Conservation (phyloP, 352 stramenopile species). For the Phytophthora idaei region DNA sequence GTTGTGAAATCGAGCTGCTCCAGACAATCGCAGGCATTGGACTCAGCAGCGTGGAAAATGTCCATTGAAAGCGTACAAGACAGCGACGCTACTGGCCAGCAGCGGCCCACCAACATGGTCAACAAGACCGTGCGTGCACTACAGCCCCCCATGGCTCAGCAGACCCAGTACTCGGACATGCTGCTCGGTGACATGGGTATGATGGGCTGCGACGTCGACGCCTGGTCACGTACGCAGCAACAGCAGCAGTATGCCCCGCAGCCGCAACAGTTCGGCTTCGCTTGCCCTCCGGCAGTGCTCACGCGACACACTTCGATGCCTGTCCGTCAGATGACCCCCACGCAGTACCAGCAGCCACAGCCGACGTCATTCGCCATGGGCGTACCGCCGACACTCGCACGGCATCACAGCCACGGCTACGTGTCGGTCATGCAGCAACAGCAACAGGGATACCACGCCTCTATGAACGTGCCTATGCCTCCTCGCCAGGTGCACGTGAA, state of each 20-base stretch:
- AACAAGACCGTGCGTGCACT: conserved; percentile 18
- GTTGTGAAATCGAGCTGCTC: conserved; percentile 37
- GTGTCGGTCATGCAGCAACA: conserved; percentile 50
- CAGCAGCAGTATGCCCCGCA: conserved; percentile 41
- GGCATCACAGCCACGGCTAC: conserved; percentile 75
- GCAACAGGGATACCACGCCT: conserved; percentile 36
- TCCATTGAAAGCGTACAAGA: conserved; percentile 52
- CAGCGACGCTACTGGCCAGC: conserved; percentile 18
- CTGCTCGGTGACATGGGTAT: conserved; percentile 70
- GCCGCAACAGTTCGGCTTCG: conserved; percentile 42
- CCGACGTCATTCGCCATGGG: conserved; percentile 37
- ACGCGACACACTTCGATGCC: conserved; percentile 76
- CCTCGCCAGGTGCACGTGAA: conserved; percentile 48
- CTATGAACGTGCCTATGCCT: conserved; percentile 44
- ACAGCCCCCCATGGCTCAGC: conserved; percentile 30
- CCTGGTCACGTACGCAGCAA: conserved; percentile 47
- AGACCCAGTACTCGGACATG: conserved; percentile 47
- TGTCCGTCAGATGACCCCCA: conserved; percentile 39
- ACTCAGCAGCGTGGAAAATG: conserved; percentile 28
- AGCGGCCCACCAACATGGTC: conserved; percentile 7
- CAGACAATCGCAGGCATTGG: conserved; percentile 6
- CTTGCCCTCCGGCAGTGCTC: conserved; percentile 56
- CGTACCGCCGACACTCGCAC: conserved; percentile 49
- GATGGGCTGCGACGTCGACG: conserved; percentile 70
- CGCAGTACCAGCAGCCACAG: conserved; percentile 28